Conservation (phyloP, 163 green algal genomes). For the Dunaliella salina region DNA sequence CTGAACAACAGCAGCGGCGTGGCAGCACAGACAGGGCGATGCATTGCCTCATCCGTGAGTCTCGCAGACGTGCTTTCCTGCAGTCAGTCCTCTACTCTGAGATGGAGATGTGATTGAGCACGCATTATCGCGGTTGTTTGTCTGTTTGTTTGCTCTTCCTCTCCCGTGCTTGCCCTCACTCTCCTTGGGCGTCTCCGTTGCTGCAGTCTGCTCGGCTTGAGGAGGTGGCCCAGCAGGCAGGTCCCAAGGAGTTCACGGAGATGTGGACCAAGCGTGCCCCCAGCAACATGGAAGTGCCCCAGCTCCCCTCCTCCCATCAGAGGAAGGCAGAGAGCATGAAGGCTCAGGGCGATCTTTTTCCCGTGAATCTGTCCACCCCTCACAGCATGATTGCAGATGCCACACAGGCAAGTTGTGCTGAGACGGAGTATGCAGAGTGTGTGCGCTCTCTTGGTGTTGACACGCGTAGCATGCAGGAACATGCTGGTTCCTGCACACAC, state of each 20-base stretch:
- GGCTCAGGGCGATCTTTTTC: constrained; percentile 68
- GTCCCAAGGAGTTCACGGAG: constrained; percentile 54
- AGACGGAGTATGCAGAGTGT: no score
- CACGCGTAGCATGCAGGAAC: no score
- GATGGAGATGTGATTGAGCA: no score
- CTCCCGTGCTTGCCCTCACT: no score
- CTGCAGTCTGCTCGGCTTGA: constrained; percentile 23
- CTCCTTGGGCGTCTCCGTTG: neutral
- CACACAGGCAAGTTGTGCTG: constrained; percentile 12
- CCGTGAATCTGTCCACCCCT: constrained; percentile 77
- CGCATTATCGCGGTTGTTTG: no score
- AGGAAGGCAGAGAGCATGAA: neutral
- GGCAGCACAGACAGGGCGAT: neutral
- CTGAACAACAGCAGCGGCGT: no score
- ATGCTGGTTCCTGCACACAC: no score
- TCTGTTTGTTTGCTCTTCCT: no score
- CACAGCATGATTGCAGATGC: constrained; percentile 38
- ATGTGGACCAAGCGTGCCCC: constrained; percentile 49
- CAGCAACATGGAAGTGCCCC: constrained; percentile 48
- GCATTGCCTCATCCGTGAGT: neutral
- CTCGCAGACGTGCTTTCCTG: no score
- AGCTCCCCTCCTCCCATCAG: constrained; percentile 64
- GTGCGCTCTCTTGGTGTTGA: no score
- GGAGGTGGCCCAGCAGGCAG: constrained; percentile 38
- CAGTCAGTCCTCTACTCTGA: no score